Conservation (phyloP, 345 rosid species). For the Cardamine resedifolia region DNA sequence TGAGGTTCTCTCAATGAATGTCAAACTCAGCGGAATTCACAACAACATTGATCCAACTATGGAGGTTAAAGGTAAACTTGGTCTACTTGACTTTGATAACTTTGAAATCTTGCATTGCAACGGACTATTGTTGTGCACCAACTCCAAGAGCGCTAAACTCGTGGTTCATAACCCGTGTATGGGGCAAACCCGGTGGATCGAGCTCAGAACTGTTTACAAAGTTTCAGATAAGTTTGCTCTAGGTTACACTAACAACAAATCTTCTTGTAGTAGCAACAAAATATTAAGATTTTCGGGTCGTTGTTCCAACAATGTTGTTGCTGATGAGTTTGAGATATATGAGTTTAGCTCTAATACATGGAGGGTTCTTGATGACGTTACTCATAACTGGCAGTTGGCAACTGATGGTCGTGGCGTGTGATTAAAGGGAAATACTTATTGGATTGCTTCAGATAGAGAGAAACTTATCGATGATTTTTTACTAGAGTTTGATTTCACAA, state of each 20-base stretch:
- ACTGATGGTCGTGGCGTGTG: not conserved
- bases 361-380: not conserved
- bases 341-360: not conserved
- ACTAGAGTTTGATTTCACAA: not conserved
- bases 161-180: not conserved
- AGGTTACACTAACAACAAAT: not conserved
- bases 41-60: not conserved
- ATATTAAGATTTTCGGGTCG: not conserved
- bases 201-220: not conserved
- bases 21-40: not conserved
- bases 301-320: not conserved
- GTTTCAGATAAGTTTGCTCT: not conserved
- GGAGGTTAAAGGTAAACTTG: constrained; percentile 1
- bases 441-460: not conserved
- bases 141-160: not conserved
- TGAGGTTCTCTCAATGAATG: not conserved
- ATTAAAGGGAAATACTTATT: not conserved
- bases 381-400: not conserved
- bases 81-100: not conserved
- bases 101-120: not conserved
- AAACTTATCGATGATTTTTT: not conserved
- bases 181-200: not conserved
- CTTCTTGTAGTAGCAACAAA: not conserved
- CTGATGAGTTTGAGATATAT: not conserved
- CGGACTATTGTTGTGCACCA: not conserved